Evolutionary conservation across 2,329 filamentous ascomycete species (phyloP), one percentile per base, ranked within the genome.

Genomic region (Botrytis elliptica): DNA sequence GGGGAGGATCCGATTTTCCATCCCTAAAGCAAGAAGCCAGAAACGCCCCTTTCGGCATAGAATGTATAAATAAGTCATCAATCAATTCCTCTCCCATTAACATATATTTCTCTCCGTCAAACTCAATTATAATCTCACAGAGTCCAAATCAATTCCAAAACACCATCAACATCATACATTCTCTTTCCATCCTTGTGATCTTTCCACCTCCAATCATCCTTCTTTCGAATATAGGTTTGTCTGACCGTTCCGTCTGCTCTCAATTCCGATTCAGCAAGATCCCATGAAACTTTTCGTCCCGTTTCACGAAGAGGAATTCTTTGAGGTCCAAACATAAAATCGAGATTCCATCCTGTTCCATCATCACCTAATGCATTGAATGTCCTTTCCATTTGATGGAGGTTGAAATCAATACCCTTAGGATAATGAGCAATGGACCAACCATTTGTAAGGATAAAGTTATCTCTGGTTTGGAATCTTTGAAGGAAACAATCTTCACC

Each of bases 61-160:
- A 52, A 52, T 66, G 64, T 49, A 66, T 49, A 66, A 66, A 66
- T 52, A 66, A 66, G 64, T 66, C 64, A 52, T 66, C 64, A 52
- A 52, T 52, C 64, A 66, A 22, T 52, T 66, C 42, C 42, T 49
- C 42, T 36, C 36, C 33, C 65, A 67, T 67, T 67, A 67, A 67
- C 65, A 55, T 40, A 33, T 67, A 40, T 67, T 67, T 14, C 40
- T 10, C 20, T 29, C n/a, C 29, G 46, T n/a, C 49, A 49, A 20
- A n/a, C 40, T 9, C 22, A 22, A 38, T 18, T 9, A 62, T 36
- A 40, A 14, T n/a, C 59, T 76, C 63, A 77, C 29, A 86, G 84
- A 59, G 88, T 82, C 88, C 87, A 89, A 70, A 89, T 84, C 73
- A 89, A 82, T 82, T 89, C 88, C 63, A 89, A 83, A 46, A 89